Evolutionary conservation across 2,329 filamentous ascomycete genomes (phyloP).

Genomic region (Aureobasidium zeae): DNA sequence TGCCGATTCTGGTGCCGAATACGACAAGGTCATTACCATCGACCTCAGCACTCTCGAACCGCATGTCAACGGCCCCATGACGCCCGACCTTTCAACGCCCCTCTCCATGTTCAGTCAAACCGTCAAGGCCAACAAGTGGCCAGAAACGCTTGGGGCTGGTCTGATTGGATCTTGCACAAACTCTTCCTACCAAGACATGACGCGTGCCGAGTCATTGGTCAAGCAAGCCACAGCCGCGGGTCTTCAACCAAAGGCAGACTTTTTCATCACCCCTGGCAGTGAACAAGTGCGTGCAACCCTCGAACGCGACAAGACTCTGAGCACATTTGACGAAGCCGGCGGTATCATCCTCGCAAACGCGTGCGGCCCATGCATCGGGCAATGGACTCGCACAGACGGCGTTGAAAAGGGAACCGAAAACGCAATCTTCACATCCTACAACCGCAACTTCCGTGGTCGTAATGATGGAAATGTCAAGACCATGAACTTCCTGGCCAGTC

Average conservation of each 20-base stretch:
- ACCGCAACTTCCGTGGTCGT: slow-evolving; percentile 93
- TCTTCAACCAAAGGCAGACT: slow-evolving; percentile 77
- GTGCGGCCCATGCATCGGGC: slow-evolving; percentile 79
- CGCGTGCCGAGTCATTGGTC: slow-evolving; percentile 81
- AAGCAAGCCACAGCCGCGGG: slow-evolving; percentile 87
- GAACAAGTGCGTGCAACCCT: slow-evolving; percentile 95
- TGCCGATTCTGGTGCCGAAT: slow-evolving; percentile 73
- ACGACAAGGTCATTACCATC: slow-evolving; percentile 85
- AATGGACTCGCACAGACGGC: slow-evolving; percentile 88
- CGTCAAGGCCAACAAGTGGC: slow-evolving; percentile 80
- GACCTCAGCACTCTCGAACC: slow-evolving; percentile 85
- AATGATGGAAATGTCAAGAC: slow-evolving; percentile 95
- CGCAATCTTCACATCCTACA: slow-evolving; percentile 94
- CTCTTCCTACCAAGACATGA: slow-evolving; percentile 98
- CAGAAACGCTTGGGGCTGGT: slow-evolving; percentile 79
- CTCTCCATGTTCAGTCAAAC: slow-evolving; percentile 81
- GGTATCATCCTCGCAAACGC: slow-evolving; percentile 89
- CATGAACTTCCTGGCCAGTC: slow-evolving; percentile 98
- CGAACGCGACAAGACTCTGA: slow-evolving; percentile 76
- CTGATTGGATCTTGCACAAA: slow-evolving; percentile 98
- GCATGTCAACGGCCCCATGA: slow-evolving; percentile 95
- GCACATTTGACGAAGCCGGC: slow-evolving; percentile 77
- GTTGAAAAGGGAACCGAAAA: slow-evolving; percentile 78
- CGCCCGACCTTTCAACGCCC: slow-evolving; percentile 87
- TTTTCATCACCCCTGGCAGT: slow-evolving; percentile 93